Base-by-base conservation (phyloP, 495 filamentous ascomycete species). In the Ramalina peruviana region DNA sequence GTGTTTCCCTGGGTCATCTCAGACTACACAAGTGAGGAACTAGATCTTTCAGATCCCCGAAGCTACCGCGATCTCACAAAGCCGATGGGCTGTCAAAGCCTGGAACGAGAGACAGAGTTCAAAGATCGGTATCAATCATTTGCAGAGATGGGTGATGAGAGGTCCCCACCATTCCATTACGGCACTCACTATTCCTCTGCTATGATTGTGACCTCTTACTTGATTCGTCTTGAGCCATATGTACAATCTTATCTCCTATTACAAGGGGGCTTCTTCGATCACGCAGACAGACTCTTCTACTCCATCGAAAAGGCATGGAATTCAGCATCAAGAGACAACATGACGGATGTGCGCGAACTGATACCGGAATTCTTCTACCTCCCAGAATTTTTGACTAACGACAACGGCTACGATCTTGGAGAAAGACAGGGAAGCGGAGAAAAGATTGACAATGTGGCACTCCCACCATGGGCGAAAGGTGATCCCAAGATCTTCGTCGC, bases 141-240 rank as follows among this genome's bases (percentile, higher is more conserved):
- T 65, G 84, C 84, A 11, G 92, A 97, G 61, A 94, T 97, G 76
- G 86, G 82, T 38, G 89, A 92, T 58, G 70, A 78, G 9, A 75
- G 76, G 36, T 68, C 75, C 10, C 83, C 82, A 15, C 82, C 93
- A 3, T 98, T 96, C 61, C 93, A 98, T 63, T 97, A 96, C 60
- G 92, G 92, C 38, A 98, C 92, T 6, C 92, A 98, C 61, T 98
- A 97, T 64, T 97, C 93, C 19, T 96, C 92, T 5, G 93, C 92
- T 17, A 98, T 96, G 92, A 97, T 95, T 46, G 92, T 98, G 21
- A 83, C 87, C 26, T 95, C 89, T 0, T 98, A 95, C 59, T 75
- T 98, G 40, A 96, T 97, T 54, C 83, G 92, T 6, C 70, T 98
- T 12, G 90, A 94, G 53, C 92, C 92, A 0, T 98, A 97, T 62